Conservation (phyloP, 208 protist species). For the Leishmania mexicana region DNA sequence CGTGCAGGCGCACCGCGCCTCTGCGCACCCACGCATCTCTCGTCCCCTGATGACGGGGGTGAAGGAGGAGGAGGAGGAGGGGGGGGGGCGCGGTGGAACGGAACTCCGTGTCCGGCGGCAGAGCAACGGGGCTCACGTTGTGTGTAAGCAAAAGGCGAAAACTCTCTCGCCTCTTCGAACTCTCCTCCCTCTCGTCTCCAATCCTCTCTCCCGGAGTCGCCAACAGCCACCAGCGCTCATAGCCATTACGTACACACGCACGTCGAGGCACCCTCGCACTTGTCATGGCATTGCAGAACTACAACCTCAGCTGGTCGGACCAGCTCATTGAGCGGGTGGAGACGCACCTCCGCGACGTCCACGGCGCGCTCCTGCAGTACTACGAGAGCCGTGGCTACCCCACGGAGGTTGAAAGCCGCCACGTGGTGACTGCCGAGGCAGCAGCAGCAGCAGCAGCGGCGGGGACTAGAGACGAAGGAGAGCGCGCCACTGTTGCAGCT, state of each 20-base stretch:
- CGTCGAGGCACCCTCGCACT: background rate
- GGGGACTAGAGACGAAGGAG: background rate
- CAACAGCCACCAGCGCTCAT: background rate
- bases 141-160: background rate
- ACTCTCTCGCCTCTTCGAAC: background rate
- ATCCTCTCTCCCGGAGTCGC: background rate
- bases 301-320: constrained; percentile 81
- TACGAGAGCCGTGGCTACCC: constrained; percentile 62
- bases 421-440: background rate
- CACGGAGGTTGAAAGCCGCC: constrained; percentile 28
- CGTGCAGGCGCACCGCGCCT: background rate
- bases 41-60: too few relatives aligned
- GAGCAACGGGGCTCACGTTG: background rate
- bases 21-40: background rate
- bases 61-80: background rate
- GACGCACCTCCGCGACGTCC: constrained; percentile 70
- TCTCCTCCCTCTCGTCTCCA: background rate
- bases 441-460: background rate
- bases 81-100: background rate
- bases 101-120: background rate
- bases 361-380: constrained; percentile 62
- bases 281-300: constrained; percentile 68
- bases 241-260: background rate
- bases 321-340: constrained; percentile 70
- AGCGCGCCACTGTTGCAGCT: background rate